A percentile compares a stretch with the other conserved stretches of the same genome.
phyloP scores from a whole-genome alignment of 1,284 basidiomycete genomes.

The Fomitopsis betulina region DNA sequence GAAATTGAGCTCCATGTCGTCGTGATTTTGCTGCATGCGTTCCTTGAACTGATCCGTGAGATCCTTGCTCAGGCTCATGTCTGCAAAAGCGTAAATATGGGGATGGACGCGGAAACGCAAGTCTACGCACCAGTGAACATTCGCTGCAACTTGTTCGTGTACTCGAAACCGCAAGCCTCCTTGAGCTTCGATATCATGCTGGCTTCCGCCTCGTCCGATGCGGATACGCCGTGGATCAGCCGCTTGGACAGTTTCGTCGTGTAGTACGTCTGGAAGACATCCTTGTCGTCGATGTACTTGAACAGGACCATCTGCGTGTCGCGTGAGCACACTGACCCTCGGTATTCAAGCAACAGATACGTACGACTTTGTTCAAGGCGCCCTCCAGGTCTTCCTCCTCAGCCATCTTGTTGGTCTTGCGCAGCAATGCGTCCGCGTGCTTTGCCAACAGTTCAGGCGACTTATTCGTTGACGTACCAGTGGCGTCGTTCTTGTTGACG shows the following conservation, averaged over 20 bases:
- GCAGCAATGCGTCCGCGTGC: slow-evolving; percentile 87
- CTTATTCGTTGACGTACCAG: slow-evolving; percentile 78
- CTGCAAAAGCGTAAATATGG: slow-evolving; percentile 35
- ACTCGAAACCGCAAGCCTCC: slow-evolving; percentile 98
- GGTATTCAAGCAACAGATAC: slow-evolving; percentile 24
- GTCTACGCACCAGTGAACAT: slow-evolving; percentile 87
- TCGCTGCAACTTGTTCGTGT: slow-evolving; percentile 95
- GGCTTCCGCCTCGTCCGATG: slow-evolving; percentile 95
- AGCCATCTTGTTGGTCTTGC: slow-evolving; percentile 95
- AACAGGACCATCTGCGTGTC: slow-evolving; percentile 86
- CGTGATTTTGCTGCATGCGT: slow-evolving; percentile 82
- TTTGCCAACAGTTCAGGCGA: slow-evolving; percentile 95
- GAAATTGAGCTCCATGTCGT: slow-evolving; percentile 87
- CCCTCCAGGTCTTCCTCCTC: slow-evolving; percentile 91
- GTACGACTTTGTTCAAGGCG: slow-evolving; percentile 85
- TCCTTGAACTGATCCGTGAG: slow-evolving; percentile 97
- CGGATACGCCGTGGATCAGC: slow-evolving; percentile 88
- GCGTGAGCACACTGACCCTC: not conserved
- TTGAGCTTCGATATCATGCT: slow-evolving; percentile 99
- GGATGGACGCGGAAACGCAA: not conserved
- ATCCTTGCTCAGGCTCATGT: slow-evolving; percentile 95
- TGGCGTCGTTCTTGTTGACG: slow-evolving; percentile 93
- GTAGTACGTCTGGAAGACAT: slow-evolving; percentile 99
- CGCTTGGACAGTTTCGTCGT: slow-evolving; percentile 95
- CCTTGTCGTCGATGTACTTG: slow-evolving; percentile 99